Evolutionary conservation across 352 stramenopile species (phyloP).

Genomic region (Globisporangium spinosum): DNA sequence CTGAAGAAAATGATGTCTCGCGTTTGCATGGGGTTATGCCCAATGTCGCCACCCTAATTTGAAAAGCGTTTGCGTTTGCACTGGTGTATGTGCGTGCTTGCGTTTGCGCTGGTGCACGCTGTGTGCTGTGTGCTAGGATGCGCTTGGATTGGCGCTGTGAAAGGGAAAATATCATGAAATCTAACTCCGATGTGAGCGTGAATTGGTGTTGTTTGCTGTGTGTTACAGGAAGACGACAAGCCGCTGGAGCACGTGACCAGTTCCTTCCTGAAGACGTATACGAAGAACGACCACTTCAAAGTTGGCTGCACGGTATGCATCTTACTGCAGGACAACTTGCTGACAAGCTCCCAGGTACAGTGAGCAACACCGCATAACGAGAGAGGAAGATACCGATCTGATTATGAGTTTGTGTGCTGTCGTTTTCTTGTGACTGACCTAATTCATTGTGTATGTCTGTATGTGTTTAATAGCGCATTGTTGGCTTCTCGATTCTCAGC

Average conservation of each 20-base stretch:
- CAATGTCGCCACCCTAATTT: background rate
- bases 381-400: background rate
- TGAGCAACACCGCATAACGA: background rate
- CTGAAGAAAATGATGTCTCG: background rate
- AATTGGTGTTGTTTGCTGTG: background rate
- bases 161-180: background rate
- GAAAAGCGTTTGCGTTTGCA: background rate
- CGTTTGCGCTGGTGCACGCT: background rate
- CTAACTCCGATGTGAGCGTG: background rate
- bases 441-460: background rate
- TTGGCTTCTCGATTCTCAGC: slow-evolving; percentile 83
- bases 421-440: slow-evolving; percentile 1
- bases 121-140: background rate
- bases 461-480: slow-evolving; percentile 54
- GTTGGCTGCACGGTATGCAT: slow-evolving; percentile 89
- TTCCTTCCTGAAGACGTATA: slow-evolving; percentile 76
- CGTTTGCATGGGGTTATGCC: background rate
- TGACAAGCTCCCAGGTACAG: slow-evolving; percentile 83
- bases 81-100: background rate
- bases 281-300: slow-evolving; percentile 89
- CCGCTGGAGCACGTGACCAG: slow-evolving; percentile 66
- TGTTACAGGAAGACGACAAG: slow-evolving; percentile 76
- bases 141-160: background rate
- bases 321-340: slow-evolving; percentile 87
- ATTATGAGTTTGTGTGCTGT: background rate